Conservation (phyloP, 768 basidiomycete species). For the Saitozyma sp. region DNA sequence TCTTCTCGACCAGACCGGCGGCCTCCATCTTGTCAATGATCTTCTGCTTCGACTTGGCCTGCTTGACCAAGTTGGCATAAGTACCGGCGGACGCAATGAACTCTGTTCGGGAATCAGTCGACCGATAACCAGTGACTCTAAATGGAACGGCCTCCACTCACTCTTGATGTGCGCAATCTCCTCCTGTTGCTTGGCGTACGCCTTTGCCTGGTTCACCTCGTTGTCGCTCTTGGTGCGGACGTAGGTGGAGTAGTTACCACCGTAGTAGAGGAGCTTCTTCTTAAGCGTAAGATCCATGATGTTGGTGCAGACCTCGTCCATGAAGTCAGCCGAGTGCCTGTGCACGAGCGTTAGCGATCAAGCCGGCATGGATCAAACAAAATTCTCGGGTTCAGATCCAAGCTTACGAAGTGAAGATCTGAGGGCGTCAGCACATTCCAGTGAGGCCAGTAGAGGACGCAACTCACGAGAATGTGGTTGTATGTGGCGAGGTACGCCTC, state of each 20-base stretch:
- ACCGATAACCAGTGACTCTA: not conserved
- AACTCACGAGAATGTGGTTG: constrained; percentile 82
- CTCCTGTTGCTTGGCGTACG: constrained; percentile 96
- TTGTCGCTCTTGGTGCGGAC: constrained; percentile 95
- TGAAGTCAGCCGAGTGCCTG: constrained; percentile 97
- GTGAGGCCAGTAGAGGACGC: not conserved
- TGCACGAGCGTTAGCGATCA: constrained; percentile 58
- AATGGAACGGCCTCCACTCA: constrained; percentile 51
- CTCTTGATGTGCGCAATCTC: constrained; percentile 98
- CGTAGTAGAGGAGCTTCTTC: constrained; percentile 90
- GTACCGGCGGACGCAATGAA: constrained; percentile 99
- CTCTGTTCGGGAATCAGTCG: constrained; percentile 55
- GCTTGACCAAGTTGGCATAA: constrained; percentile 96
- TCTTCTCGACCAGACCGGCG: constrained; percentile 89
- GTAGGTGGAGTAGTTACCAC: constrained; percentile 95
- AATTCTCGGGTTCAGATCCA: not conserved
- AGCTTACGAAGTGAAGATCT: constrained; percentile 53
- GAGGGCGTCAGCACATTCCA: not conserved
- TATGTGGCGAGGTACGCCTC: constrained; percentile 97
- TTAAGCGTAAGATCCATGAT: constrained; percentile 92
- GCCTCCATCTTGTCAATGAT: constrained; percentile 99
- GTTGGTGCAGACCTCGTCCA: constrained; percentile 95
- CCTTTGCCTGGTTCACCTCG: constrained; percentile 99
- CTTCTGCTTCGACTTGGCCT: constrained; percentile 99
- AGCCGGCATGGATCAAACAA: not conserved